Conservation (phyloP, 2,329 filamentous ascomycete genomes). For the Neonectria coccinea region DNA sequence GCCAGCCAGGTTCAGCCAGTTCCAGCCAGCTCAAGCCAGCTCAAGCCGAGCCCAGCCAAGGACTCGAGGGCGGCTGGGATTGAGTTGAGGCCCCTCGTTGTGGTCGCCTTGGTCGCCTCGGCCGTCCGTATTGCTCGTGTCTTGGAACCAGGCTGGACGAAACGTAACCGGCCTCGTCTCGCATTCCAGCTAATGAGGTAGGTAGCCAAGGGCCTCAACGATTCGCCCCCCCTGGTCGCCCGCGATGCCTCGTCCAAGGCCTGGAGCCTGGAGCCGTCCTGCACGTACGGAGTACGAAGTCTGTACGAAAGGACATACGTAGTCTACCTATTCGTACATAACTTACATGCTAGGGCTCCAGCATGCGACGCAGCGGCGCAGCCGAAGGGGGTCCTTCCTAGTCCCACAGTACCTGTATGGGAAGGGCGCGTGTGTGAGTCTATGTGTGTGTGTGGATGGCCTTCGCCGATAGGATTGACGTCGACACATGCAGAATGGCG, state of each 20-base stretch:
- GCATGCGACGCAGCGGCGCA: conserved; percentile 22
- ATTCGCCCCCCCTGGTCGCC: neutral
- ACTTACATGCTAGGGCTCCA: neutral
- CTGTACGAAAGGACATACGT: no score
- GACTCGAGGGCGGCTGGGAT: neutral
- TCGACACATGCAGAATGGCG: conserved; percentile 7
- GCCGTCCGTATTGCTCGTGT: conserved; percentile 19
- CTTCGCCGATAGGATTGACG: conserved; percentile 9
- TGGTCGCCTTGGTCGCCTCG: conserved; percentile 4
- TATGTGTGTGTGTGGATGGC: neutral
- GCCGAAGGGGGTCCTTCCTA: neutral
- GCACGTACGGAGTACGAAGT: neutral
- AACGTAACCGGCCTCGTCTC: conserved; percentile 12
- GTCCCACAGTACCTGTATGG: neutral
- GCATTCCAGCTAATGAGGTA: neutral
- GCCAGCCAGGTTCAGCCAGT: neutral
- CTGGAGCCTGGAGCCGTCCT: conserved; percentile 9
- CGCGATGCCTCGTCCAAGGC: neutral
- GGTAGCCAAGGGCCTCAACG: conserved; percentile 4
- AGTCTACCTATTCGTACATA: neutral
- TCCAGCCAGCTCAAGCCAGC: no score
- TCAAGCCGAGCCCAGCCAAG: neutral
- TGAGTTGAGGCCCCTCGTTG: conserved; percentile 8
- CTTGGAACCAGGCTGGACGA: conserved; percentile 6
- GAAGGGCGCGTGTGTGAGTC: no score